phyloP scores from a whole-genome alignment of 352 stramenopile species.

The Globisporangium megalacanthum region DNA sequence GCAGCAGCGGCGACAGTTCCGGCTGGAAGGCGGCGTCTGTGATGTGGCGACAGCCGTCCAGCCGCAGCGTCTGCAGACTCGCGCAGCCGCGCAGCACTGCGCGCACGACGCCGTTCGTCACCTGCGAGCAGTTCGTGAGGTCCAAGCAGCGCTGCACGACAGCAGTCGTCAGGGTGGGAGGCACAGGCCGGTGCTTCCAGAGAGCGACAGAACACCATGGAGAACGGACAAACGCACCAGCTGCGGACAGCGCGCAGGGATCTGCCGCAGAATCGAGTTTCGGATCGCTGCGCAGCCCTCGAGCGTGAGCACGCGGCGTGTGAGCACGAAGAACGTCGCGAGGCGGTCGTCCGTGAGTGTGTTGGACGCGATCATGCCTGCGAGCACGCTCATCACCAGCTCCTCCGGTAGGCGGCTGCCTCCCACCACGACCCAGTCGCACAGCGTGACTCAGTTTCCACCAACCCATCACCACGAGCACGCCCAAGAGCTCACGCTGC shows the following conservation, averaged over 20 bases:
- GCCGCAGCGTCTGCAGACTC: conserved; percentile 67
- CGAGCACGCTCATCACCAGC: conserved; percentile 67
- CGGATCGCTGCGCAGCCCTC: conserved; percentile 69
- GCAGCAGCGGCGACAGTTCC: conserved; percentile 66
- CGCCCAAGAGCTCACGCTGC: no score
- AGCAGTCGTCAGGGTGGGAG: background rate
- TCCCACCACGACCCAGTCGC: background rate
- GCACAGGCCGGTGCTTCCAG: no score
- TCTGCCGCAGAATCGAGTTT: conserved; percentile 85
- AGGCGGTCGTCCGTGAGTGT: conserved; percentile 81
- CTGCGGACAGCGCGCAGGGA: conserved; percentile 76
- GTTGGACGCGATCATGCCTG: conserved; percentile 64
- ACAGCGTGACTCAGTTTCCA: background rate
- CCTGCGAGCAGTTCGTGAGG: conserved; percentile 80
- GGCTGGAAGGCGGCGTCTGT: conserved; percentile 85
- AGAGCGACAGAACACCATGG: no score
- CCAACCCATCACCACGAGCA: background rate
- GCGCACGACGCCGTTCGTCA: conserved; percentile 82
- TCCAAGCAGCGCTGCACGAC: conserved; percentile 63
- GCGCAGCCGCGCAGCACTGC: conserved; percentile 74
- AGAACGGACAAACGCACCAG: conserved; percentile 31
- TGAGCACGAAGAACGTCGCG: conserved; percentile 75
- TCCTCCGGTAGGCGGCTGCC: conserved; percentile 72
- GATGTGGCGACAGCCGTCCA: conserved; percentile 84
- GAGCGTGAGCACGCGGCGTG: conserved; percentile 65